These are phyloP conservation scores for Phytophthora niederhauseri DNA, from an alignment of 352 stramenopile species.

Conservation along the genomic window DNA sequence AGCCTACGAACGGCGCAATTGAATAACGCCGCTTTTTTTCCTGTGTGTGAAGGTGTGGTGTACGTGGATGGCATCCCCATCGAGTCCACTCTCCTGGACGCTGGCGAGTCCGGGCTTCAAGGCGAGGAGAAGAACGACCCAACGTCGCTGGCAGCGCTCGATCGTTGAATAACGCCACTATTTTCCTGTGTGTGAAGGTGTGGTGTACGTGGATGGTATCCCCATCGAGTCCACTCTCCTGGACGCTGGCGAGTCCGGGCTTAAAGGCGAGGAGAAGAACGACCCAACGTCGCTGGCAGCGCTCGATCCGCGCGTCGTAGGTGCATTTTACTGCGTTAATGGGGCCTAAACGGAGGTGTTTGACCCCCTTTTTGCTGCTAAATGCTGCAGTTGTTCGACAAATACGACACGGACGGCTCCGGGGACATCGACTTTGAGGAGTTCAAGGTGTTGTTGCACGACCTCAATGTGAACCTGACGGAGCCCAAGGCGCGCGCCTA, in stretches of 20 bases:
- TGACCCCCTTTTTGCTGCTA: not conserved
- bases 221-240: conserved; percentile 69
- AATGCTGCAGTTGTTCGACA: conserved; percentile 70
- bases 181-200: conserved; percentile 37
- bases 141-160: conserved; percentile 46
- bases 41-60: conserved; percentile 51
- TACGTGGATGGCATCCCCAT: conserved; percentile 81
- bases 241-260: conserved; percentile 49
- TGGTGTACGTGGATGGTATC: conserved; percentile 79
- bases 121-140: conserved; percentile 50
- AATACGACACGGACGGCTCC: conserved; percentile 80
- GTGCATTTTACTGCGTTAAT: conserved; percentile 12
- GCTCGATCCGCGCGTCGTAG: conserved; percentile 56
- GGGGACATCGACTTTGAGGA: conserved; percentile 81
- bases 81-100: conserved; percentile 60
- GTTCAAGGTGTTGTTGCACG: conserved; percentile 72
- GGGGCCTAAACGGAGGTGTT: not conserved
- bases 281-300: conserved; percentile 49
- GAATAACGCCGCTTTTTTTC: not conserved
- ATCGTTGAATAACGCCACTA: too few relatives aligned
- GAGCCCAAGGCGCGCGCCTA: conserved; percentile 78
- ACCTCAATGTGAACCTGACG: conserved; percentile 63
- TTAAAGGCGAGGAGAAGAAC: conserved; percentile 44
- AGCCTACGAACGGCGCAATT: conserved; percentile 5
- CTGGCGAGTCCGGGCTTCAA: conserved; percentile 47